A percentile compares a stretch with the other conserved stretches of the same genome.
These are phyloP conservation scores for Cryptococcus sp. DNA, from an alignment of 1,284 basidiomycete genomes.

Conservation along the genomic window DNA sequence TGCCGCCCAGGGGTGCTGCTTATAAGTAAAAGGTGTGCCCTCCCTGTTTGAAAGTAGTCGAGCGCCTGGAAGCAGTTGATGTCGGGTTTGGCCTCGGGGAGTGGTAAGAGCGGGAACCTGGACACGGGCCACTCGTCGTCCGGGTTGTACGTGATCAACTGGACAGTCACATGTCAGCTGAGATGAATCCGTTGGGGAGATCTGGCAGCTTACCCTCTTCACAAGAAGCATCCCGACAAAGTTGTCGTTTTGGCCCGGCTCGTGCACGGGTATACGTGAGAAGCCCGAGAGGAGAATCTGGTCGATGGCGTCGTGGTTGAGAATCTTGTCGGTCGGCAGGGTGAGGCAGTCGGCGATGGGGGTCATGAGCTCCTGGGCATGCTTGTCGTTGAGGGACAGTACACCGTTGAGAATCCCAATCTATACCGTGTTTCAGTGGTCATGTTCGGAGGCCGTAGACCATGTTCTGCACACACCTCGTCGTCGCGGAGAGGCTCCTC, in stretches of 20 bases:
- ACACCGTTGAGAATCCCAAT: conserved; percentile 86
- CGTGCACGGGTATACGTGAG: conserved; percentile 88
- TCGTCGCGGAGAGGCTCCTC: conserved; percentile 84
- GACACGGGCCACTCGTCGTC: conserved; percentile 72
- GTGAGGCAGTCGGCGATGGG: conserved; percentile 60
- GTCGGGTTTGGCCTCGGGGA: conserved; percentile 83
- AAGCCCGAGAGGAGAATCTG: conserved; percentile 75
- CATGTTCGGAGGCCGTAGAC: too few relatives aligned
- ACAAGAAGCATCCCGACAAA: conserved; percentile 85
- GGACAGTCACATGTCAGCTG: not conserved
- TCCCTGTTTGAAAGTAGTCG: conserved; percentile 81
- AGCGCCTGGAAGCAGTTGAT: conserved; percentile 69
- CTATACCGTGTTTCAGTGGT: conserved; percentile 38
- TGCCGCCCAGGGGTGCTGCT: conserved; percentile 74
- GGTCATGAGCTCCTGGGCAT: conserved; percentile 81
- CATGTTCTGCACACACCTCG: conserved; percentile 44
- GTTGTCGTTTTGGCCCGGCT: conserved; percentile 66
- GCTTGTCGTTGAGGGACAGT: conserved; percentile 77
- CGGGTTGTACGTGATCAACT: conserved; percentile 89
- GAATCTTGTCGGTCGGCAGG: conserved; percentile 63
- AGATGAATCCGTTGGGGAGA: not conserved
- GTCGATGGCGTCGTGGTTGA: conserved; percentile 77
- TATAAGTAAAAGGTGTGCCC: conserved; percentile 86
- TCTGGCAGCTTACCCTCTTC: conserved; percentile 60
- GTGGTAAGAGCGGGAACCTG: conserved; percentile 68